Conservation (phyloP, 2,329 filamentous ascomycete genomes). For the Penicillium sp. region DNA sequence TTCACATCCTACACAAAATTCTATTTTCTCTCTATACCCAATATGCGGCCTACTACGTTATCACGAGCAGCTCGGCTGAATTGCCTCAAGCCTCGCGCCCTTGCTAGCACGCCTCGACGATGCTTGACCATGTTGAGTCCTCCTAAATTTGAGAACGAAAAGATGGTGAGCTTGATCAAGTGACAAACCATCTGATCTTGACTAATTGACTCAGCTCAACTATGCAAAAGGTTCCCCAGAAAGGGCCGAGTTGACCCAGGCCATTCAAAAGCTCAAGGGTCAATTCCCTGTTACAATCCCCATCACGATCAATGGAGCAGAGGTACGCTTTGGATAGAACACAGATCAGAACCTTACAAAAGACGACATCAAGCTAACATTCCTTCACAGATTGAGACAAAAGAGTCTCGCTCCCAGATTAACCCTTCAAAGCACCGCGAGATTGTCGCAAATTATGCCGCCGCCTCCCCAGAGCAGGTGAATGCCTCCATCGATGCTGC, state of each 20-base stretch:
- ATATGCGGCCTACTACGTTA: conserved; percentile 14
- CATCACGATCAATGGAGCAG: conserved; percentile 16
- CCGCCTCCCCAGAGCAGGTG: conserved; percentile 17
- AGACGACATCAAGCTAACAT: not conserved
- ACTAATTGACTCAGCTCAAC: conserved; percentile 9
- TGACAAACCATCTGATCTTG: too few relatives aligned
- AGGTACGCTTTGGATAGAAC: conserved; percentile 8
- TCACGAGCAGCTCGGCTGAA: conserved; percentile 7
- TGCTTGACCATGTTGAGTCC: conserved; percentile 21
- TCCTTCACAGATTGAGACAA: conserved; percentile 14
- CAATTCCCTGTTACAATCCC: conserved; percentile 21
- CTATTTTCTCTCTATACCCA: too few relatives aligned
- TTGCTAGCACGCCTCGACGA: conserved; percentile 8
- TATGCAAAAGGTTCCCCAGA: conserved; percentile 22
- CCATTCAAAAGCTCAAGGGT: conserved; percentile 17
- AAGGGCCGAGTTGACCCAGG: conserved; percentile 16
- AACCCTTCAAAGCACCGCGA: conserved; percentile 25
- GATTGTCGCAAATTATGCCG: conserved; percentile 25
- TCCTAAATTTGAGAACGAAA: conserved; percentile 30
- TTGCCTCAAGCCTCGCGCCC: not conserved
- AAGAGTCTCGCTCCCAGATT: conserved; percentile 17
- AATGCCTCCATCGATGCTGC: conserved; percentile 19
- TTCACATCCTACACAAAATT: not conserved
- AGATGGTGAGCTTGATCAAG: conserved; percentile 14
- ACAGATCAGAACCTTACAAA: not conserved